Conservation (phyloP, 1,284 basidiomycete genomes). For the Cutaneotrichosporon mucoides region DNA sequence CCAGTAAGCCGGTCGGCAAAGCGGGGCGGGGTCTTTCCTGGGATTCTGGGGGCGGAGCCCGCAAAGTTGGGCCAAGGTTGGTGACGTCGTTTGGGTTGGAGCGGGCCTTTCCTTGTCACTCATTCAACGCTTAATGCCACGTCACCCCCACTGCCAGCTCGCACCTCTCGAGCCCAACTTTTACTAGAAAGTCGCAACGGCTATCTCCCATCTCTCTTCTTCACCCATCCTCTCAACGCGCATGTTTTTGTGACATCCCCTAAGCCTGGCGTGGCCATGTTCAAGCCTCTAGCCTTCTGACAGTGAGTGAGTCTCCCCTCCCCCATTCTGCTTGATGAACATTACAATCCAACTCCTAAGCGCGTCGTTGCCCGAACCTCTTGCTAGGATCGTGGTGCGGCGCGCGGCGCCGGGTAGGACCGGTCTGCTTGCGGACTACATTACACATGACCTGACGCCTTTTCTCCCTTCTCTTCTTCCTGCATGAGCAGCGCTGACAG, state of each 20-base stretch:
- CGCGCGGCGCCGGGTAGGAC: constrained; percentile 36
- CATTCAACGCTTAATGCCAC: no score
- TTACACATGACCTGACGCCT: constrained; percentile 46
- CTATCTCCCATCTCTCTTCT: background rate
- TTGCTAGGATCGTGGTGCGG: constrained; percentile 26
- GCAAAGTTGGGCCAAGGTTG: no score
- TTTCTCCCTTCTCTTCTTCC: background rate
- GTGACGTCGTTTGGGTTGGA: no score
- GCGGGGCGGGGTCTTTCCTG: no score
- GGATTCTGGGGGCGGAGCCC: no score
- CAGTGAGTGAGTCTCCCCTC: constrained; percentile 11
- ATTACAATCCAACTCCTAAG: constrained; percentile 45
- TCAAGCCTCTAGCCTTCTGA: background rate
- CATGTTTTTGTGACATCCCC: no score
- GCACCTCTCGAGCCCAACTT: no score
- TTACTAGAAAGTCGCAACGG: no score
- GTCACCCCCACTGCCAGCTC: no score
- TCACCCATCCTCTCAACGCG: background rate
- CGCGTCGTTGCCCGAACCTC: constrained; percentile 26
- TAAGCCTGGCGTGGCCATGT: no score
- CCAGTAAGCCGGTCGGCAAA: no score
- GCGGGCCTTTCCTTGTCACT: no score
- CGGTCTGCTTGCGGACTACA: constrained; percentile 38
- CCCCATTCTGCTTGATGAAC: constrained; percentile 29
- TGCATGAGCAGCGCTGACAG: constrained; percentile 8